These are phyloP conservation scores for Coccomyxa subellipsoidea DNA, from an alignment of 163 green algal species.

Conservation along the genomic window DNA sequence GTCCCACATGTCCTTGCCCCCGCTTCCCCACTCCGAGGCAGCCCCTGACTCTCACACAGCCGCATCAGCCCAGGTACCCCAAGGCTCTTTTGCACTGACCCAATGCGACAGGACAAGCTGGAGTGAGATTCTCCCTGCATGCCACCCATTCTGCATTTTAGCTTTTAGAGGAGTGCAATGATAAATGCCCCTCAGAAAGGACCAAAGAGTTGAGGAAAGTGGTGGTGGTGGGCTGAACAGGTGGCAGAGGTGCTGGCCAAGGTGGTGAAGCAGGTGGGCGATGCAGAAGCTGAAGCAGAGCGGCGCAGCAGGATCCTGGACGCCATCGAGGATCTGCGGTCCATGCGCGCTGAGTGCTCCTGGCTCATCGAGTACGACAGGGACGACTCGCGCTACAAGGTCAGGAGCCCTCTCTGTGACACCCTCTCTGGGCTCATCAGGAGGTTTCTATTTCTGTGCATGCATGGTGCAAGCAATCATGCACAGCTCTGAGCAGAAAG, in stretches of 20 bases:
- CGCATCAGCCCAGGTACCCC: not conserved
- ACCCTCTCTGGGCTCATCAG: not conserved
- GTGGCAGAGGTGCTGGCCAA: conserved; percentile 45
- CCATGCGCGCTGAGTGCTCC: conserved; percentile 30
- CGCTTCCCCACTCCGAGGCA: not conserved
- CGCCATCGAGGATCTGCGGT: conserved; percentile 36
- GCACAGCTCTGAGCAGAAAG: not conserved
- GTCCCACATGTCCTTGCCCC: conserved; percentile 36
- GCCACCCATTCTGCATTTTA: not conserved
- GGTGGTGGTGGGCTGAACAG: conserved; percentile 15
- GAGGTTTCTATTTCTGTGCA: no score
- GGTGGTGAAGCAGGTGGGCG: conserved; percentile 48
- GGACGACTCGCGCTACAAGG: conserved; percentile 72
- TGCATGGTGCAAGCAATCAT: not conserved
- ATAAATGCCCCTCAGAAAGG: not conserved
- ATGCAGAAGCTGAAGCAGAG: conserved; percentile 34
- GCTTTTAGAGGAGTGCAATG: not conserved
- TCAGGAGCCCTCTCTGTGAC: not conserved
- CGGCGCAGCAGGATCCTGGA: conserved; percentile 37
- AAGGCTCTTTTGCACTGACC: not conserved
- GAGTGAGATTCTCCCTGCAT: no score
- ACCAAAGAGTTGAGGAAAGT: not conserved
- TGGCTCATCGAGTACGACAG: conserved; percentile 58
- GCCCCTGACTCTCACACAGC: not conserved
- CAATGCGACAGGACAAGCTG: no score